phyloP scores from a whole-genome alignment of 1,139 yeast species.

The Magnusiomyces magnusii region DNA sequence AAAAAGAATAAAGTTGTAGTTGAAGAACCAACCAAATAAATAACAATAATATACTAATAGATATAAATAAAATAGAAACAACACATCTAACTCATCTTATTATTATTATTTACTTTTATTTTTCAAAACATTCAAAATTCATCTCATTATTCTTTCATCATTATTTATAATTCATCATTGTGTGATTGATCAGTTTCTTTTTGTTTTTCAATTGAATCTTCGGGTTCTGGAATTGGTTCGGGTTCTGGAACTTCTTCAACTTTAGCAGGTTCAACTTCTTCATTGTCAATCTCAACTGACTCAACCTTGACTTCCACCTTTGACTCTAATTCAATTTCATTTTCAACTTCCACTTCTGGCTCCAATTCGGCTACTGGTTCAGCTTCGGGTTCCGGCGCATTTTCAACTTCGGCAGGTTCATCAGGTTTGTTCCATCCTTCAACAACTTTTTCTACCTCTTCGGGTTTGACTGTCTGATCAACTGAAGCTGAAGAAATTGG shows the following conservation, averaged over 20 bases:
- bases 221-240: not conserved
- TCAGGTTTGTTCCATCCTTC: not conserved
- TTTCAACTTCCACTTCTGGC: no score
- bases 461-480: not conserved
- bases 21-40: no score
- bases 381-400: not conserved
- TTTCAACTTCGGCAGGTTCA: not conserved
- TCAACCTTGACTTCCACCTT: no score
- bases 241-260: not conserved
- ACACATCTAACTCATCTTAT: no score
- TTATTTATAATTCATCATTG: not conserved
- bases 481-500: no score
- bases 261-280: not conserved
- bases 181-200: not conserved
- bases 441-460: not conserved
- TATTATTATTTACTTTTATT: no score
- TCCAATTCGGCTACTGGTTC: no score
- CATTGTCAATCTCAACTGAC: no score
- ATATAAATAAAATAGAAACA: no score
- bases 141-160: not conserved
- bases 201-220: not conserved
- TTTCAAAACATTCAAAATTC: no score
- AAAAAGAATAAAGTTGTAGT: conserved; percentile 15
- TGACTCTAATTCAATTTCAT: no score
- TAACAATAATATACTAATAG: no score